phyloP scores from a whole-genome alignment of 768 basidiomycete genomes.

The Amanita pseudoporphyria region DNA sequence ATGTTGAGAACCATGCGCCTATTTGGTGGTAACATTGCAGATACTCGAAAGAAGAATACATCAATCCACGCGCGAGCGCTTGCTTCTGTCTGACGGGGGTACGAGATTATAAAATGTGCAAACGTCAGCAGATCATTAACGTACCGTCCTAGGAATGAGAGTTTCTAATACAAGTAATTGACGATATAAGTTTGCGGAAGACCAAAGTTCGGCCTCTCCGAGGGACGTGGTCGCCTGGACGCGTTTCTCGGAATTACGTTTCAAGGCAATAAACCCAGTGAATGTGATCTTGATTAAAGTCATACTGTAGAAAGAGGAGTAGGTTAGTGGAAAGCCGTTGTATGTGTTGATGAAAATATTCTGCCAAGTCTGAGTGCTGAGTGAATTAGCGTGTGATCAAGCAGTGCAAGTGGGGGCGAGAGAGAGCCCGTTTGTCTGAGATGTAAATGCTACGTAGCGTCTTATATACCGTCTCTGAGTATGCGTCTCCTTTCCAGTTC shows the following conservation, averaged over 20 bases:
- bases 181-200: neutral
- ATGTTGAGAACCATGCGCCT: constrained; percentile 7
- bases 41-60: neutral
- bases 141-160: neutral
- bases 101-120: neutral
- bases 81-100: constrained; percentile 1
- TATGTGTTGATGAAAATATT: too few relatives aligned
- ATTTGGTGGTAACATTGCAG: neutral
- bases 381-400: too few relatives aligned
- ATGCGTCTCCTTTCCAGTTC: too few relatives aligned
- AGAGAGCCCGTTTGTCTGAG: too few relatives aligned
- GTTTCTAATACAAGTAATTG: neutral
- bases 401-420: too few relatives aligned
- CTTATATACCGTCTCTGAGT: too few relatives aligned
- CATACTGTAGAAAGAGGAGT: neutral
- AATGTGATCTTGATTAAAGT: neutral
- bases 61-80: neutral
- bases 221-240: neutral
- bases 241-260: neutral
- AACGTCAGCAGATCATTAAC: neutral
- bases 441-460: too few relatives aligned
- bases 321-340: too few relatives aligned
- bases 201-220: constrained; percentile 1
- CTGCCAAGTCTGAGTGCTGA: too few relatives aligned
- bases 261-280: neutral